phyloP scores from a whole-genome alignment of 441 rosid genomes.

The Erodium moschatum region DNA sequence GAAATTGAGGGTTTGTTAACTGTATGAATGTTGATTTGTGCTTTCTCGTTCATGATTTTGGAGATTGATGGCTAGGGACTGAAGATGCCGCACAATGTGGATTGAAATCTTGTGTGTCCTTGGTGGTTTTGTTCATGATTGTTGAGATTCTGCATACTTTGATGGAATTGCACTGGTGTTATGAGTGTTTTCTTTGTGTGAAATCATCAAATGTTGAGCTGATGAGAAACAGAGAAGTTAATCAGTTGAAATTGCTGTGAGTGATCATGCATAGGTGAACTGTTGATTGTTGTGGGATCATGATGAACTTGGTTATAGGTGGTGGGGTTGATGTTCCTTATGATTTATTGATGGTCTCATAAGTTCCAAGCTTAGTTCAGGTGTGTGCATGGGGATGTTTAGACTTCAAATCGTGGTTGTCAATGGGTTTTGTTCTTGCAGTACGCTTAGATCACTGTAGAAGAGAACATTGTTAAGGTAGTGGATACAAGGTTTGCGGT shows the following conservation, averaged over 20 bases:
- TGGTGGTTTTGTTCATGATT: not conserved
- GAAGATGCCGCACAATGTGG: conserved; percentile 25
- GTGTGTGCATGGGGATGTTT: not conserved
- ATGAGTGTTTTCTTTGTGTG: not conserved
- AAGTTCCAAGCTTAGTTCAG: not conserved
- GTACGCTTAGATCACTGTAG: too few relatives aligned
- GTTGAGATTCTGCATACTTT: not conserved
- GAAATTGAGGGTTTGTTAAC: not conserved
- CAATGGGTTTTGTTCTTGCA: not conserved
- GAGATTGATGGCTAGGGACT: not conserved
- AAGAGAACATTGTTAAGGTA: conserved; percentile 1
- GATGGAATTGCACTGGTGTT: not conserved
- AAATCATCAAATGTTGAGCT: not conserved
- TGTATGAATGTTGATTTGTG: conserved; percentile 17
- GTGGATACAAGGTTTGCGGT: not conserved
- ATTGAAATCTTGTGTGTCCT: not conserved
- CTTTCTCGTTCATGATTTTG: conserved; percentile 3
- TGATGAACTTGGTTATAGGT: not conserved
- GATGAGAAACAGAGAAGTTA: conserved; percentile 4
- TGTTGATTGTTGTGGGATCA: not conserved
- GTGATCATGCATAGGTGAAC: not conserved
- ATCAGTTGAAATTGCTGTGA: not conserved
- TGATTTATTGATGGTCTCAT: not conserved
- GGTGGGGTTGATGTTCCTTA: not conserved
- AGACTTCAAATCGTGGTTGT: not conserved